Percentiles rank a stretch among this genome's conserved stretches.
Evolutionary conservation across 1,284 basidiomycete species (phyloP).

Genomic region (Cerrena zonata): DNA sequence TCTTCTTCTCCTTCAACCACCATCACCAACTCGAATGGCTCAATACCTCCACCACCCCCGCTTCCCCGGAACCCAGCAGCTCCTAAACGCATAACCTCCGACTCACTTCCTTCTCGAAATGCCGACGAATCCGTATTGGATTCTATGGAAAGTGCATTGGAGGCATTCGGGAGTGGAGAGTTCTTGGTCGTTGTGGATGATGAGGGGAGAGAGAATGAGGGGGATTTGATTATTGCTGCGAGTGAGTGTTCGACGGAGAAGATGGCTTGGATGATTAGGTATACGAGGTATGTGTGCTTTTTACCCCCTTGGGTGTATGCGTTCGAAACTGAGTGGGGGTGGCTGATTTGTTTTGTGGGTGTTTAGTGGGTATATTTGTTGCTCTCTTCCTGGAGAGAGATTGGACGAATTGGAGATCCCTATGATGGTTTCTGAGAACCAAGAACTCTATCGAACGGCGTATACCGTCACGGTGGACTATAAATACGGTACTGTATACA

Average conservation of each 20-base stretch:
- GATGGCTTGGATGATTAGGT: slow-evolving; percentile 99
- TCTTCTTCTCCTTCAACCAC: neutral
- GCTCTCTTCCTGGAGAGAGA: slow-evolving; percentile 73
- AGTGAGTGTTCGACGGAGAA: slow-evolving; percentile 83
- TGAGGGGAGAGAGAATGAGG: slow-evolving; percentile 89
- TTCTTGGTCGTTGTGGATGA: slow-evolving; percentile 96
- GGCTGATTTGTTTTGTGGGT: neutral
- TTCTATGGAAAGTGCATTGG: slow-evolving; percentile 73
- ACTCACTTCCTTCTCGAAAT: too few species aligned
- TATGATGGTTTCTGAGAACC: slow-evolving; percentile 89
- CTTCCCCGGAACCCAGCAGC: slow-evolving; percentile 21
- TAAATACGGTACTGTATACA: slow-evolving; percentile 72
- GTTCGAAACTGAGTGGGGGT: neutral
- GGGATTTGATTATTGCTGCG: slow-evolving; percentile 85
- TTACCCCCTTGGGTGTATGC: slow-evolving; percentile 1
- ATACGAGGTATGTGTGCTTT: slow-evolving; percentile 68
- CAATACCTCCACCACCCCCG: slow-evolving; percentile 11
- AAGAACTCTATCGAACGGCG: slow-evolving; percentile 89
- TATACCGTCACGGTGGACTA: slow-evolving; percentile 98
- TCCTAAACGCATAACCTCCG: slow-evolving; percentile 19
- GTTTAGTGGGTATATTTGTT: slow-evolving; percentile 88
- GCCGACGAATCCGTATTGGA: slow-evolving; percentile 60
- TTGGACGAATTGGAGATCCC: slow-evolving; percentile 82
- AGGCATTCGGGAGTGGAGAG: slow-evolving; percentile 76
- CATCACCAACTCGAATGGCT: slow-evolving; percentile 6